Evolutionary conservation across 192 early-diverging fungal genomes (phyloP).

Genomic region (Backusella luteola): DNA sequence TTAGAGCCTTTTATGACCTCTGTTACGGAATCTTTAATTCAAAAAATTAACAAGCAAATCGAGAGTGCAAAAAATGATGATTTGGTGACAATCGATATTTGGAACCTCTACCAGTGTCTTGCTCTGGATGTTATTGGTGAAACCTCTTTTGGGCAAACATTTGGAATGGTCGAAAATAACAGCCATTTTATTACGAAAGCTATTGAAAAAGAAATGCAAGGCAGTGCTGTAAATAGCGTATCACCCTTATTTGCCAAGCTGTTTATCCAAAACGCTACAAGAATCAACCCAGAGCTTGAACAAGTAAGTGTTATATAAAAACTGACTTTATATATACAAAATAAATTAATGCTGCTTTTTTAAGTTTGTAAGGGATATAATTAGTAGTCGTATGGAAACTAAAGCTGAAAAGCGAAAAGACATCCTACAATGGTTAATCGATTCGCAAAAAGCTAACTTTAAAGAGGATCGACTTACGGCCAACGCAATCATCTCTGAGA

Average conservation of each 20-base stretch:
- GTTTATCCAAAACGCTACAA: background rate
- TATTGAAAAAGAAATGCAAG: constrained; percentile 10
- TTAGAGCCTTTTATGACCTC: constrained; percentile 45
- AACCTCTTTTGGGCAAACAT: constrained; percentile 48
- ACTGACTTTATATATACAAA: background rate
- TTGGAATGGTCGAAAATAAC: constrained; percentile 46
- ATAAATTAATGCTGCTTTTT: background rate
- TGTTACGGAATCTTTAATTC: constrained; percentile 26
- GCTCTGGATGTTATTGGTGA: constrained; percentile 44
- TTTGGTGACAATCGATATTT: constrained; percentile 34
- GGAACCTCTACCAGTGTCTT: constrained; percentile 29
- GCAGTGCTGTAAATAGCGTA: background rate
- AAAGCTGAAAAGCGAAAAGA: constrained; percentile 26
- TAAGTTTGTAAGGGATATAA: constrained; percentile 27
- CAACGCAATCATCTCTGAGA: constrained; percentile 28
- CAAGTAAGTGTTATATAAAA: background rate
- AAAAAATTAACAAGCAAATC: constrained; percentile 29
- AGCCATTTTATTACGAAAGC: constrained; percentile 35
- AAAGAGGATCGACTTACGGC: constrained; percentile 17
- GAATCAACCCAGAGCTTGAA: background rate
- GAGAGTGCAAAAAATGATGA: constrained; percentile 16
- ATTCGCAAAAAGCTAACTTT: constrained; percentile 30
- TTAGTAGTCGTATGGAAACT: constrained; percentile 14
- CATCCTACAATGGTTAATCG: constrained; percentile 43
- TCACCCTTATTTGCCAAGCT: constrained; percentile 12